Base-by-base conservation (phyloP, 805 yeast species). In the Hyphopichia homilentoma region DNA sequence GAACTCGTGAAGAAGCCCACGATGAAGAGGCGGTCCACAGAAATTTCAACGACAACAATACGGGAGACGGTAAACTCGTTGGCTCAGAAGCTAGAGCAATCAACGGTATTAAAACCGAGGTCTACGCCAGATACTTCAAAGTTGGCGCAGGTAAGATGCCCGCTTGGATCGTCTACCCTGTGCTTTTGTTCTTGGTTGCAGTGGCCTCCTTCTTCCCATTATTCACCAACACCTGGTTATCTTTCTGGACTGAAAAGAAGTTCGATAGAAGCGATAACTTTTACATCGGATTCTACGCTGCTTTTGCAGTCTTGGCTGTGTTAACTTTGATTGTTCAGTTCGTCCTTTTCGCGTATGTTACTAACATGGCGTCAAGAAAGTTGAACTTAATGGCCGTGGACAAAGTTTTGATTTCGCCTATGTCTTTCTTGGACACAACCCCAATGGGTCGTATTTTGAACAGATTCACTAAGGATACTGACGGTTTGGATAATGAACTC, bases 381-480 rank as follows among this genome's bases (percentile, higher is more conserved):
- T 61, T 87, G 50, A 86, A 86, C 48, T 61, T 80, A 25, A 44
- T 47, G 30, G 88, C 95, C 0, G 66, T 80, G 33, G 56, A 68
- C 28, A 71, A 65, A 22, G 65, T 87, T 11, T 60, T 87, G 38
- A 79, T 79, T 39, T 79, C 93, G 2, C 95, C 95, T 29, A 84
- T 85, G 90, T 59, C 79, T 1, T 88, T 76, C 52, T 70, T 86
- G 59, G 96, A 88, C 50, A 77, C 86, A 7, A 84, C 94, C 0
- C 96, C 96, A 12, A 71, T 84, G 68, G 96, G 96, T 2, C 70
- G 96, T 44, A 79, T 87, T 37, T 64, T 88, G 53, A 87, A 85
- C 58, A 67, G 95, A 44, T 87, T 86, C 55, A 85, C 95, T 2
- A 85, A 85, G 46, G 96, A 87, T 55, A 82, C 93, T 0, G 95